Evolutionary conservation across 2,329 filamentous ascomycete genomes (phyloP), one percentile per base, ranked within the genome.

Genomic region (Microdochium trichocladiopsis): DNA sequence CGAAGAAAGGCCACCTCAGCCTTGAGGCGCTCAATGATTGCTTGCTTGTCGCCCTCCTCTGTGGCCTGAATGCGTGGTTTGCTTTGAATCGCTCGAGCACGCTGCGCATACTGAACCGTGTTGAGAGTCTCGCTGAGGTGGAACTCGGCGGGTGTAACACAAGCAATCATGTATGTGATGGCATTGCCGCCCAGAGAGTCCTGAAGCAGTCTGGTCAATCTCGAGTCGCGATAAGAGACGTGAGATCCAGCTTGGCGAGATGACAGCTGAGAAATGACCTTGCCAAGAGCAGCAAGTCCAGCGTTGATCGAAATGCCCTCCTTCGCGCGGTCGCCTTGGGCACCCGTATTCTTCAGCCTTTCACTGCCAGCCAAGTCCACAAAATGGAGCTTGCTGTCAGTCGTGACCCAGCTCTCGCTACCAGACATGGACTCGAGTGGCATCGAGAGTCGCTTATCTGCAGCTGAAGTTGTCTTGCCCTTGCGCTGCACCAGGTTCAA

Each of bases 161-260:
- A 99, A 9, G 94, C 94, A 72, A 99, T 94, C 94, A 99, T 97
- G 72, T 97, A 99, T 1, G 94, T 99, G 66, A 96, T 95, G 33
- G 94, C 94, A 66, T 95, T 97, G 4, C 94, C 94, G 53, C 94
- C 94, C 4, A 99, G 78, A 0, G 94, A 99, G 70, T 99, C 94
- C 74, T 99, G 94, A 18, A 99, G 81, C 23, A 99, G 78, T 54
- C 94, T 87, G 11, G 94, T 99, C 60, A 99, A 83, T 67, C 91
- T 92, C n/a, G 94, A 97, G 72, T 99, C 94, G 57, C 94, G 90
- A 68, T 99, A 99, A 2, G 94, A 99, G 53, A 99, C 92, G 70
- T 97, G 91, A 4, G 90, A 87, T 48, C 90, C 91, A 47, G 88
- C 75, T 58, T 91, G 86, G 54, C 92, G 88, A 18, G 92, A 95